Percentiles rank a stretch among this genome's conserved stretches.
These are phyloP conservation scores for Microdochium bolleyi DNA, from an alignment of 2,329 filamentous ascomycete species.

Conservation along the genomic window DNA sequence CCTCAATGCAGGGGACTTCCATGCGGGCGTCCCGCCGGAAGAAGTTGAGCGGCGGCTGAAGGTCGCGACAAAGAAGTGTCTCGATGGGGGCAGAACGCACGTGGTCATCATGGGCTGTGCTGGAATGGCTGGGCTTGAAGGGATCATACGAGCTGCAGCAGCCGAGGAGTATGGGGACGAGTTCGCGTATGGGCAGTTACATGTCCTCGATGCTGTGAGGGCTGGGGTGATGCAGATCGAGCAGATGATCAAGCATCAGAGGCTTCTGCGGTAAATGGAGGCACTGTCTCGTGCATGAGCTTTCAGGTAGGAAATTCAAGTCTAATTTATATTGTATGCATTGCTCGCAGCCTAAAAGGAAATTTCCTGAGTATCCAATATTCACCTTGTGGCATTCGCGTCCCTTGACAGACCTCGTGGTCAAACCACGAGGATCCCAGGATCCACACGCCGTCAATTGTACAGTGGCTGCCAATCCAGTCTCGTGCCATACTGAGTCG, in stretches of 20 bases:
- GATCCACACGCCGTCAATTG: too few relatives aligned
- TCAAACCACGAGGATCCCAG: too few relatives aligned
- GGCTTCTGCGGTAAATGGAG: constrained; percentile 15
- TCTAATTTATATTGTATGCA: too few relatives aligned
- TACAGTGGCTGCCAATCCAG: too few relatives aligned
- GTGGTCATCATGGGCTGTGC: constrained; percentile 82
- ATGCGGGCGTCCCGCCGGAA: constrained; percentile 55
- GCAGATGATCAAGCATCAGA: constrained; percentile 37
- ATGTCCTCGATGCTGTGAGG: constrained; percentile 73
- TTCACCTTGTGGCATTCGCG: too few relatives aligned
- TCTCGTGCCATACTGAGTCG: too few relatives aligned
- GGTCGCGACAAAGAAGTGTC: constrained; percentile 59
- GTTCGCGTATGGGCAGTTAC: constrained; percentile 44
- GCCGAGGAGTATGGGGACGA: constrained; percentile 54
- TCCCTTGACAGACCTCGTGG: too few relatives aligned
- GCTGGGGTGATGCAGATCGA: constrained; percentile 59
- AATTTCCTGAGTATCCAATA: too few relatives aligned
- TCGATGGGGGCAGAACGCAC: constrained; percentile 47
- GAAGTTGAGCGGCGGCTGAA: constrained; percentile 60
- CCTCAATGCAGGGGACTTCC: constrained; percentile 70
- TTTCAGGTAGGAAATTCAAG: too few relatives aligned
- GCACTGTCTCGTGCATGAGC: too few relatives aligned
- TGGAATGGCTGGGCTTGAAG: constrained; percentile 81
- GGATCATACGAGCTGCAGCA: constrained; percentile 64
- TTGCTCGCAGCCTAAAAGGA: too few relatives aligned